phyloP scores from a whole-genome alignment of 129 eudicot species.

The Calendula officinalis region DNA sequence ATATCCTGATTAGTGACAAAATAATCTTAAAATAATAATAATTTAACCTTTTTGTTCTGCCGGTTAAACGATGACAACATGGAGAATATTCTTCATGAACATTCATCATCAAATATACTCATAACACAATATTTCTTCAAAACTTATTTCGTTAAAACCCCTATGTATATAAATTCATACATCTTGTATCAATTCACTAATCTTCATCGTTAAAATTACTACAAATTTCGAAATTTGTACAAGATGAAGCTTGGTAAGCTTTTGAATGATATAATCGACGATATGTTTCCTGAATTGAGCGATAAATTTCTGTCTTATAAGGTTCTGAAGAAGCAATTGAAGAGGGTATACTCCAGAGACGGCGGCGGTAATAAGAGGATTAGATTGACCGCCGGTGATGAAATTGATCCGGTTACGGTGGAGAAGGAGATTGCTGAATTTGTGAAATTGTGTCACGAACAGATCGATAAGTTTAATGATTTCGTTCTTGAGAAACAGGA shows the following conservation, averaged over 20 bases:
- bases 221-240: neutral
- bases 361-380: slow-evolving; percentile 38
- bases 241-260: slow-evolving; percentile 64
- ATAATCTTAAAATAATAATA: too few species aligned
- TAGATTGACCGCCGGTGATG: slow-evolving; percentile 31
- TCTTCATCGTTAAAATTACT: neutral
- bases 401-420: slow-evolving; percentile 21
- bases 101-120: slow-evolving; percentile 19
- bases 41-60: slow-evolving; percentile 6
- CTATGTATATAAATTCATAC: neutral
- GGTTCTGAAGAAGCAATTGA: slow-evolving; percentile 61
- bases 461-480: slow-evolving; percentile 55
- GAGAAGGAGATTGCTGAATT: slow-evolving; percentile 48
- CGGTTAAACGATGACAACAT: slow-evolving; percentile 6
- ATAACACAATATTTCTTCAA: neutral
- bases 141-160: neutral
- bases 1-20: too few species aligned
- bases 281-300: slow-evolving; percentile 64
- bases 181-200: neutral
- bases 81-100: slow-evolving; percentile 18
- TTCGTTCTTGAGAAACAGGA: slow-evolving; percentile 72
- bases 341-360: slow-evolving; percentile 31
- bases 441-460: slow-evolving; percentile 46
- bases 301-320: slow-evolving; percentile 66
- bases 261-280: slow-evolving; percentile 42